Percentiles rank a stretch among this genome's conserved stretches.
Evolutionary conservation across 2,329 filamentous ascomycete genomes (phyloP).

Genomic region (Aspergillus sp.): DNA sequence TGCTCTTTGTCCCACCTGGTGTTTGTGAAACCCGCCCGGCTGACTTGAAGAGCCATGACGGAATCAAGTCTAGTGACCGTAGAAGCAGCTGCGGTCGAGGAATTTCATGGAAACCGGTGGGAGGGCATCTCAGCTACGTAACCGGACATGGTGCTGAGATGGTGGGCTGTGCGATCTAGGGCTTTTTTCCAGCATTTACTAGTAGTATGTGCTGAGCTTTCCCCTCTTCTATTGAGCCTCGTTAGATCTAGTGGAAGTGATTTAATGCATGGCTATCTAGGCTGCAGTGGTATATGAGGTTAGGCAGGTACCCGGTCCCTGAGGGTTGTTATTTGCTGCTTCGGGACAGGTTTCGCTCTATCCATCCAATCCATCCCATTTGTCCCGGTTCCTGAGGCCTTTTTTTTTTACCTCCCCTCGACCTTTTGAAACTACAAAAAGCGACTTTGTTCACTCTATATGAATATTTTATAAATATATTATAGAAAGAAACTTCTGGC

Average conservation of each 20-base stretch:
- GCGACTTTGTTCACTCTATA: background rate
- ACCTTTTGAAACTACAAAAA: slow-evolving; percentile 2
- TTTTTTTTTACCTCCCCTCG: background rate
- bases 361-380: background rate
- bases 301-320: slow-evolving; percentile 10
- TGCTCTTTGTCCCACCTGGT: slow-evolving; percentile 12
- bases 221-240: background rate
- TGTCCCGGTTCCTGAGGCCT: background rate
- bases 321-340: background rate
- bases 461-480: background rate
- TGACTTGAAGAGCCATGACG: slow-evolving; percentile 15
- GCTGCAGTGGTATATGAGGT: slow-evolving; percentile 10
- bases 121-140: background rate
- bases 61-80: background rate
- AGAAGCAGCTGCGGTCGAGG: background rate
- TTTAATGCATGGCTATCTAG: background rate
- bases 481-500: background rate
- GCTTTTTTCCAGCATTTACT: background rate
- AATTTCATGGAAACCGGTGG: background rate
- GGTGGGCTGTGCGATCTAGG: slow-evolving; percentile 9
- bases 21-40: slow-evolving; percentile 14
- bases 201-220: background rate
- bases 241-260: background rate
- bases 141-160: background rate
- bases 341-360: background rate